These are phyloP conservation scores for Zasmidium angulare DNA, from an alignment of 2,329 filamentous ascomycete species.

Conservation along the genomic window DNA sequence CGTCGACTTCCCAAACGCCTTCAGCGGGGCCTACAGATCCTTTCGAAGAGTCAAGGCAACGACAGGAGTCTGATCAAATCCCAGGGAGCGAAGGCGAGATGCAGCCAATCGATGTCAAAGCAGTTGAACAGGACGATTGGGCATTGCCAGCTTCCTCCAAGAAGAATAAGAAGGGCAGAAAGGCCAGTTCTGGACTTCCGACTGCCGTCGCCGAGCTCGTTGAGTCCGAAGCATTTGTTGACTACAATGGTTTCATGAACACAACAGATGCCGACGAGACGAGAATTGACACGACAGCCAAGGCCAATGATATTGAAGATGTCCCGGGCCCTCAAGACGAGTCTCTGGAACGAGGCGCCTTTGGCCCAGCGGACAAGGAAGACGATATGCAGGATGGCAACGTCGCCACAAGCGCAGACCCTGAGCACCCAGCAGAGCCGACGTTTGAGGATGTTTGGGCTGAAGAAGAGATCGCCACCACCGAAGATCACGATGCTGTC, in stretches of 20 bases:
- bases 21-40: not conserved
- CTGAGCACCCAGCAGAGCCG: not conserved
- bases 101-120: not conserved
- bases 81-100: not conserved
- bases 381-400: not conserved
- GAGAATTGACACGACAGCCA: not conserved
- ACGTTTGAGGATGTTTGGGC: constrained; percentile 8
- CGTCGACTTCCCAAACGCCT: constrained; percentile 1
- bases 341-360: not conserved
- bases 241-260: not conserved
- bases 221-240: not conserved
- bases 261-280: not conserved
- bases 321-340: not conserved
- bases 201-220: not conserved
- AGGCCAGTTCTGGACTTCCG: constrained; percentile 6
- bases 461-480: constrained; percentile 8
- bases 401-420: not conserved
- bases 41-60: not conserved
- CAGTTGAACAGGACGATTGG: constrained; percentile 13
- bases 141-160: constrained; percentile 12
- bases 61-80: not conserved
- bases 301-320: not conserved
- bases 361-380: not conserved
- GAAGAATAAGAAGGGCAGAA: constrained; percentile 35
- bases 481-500: constrained; percentile 6